These are phyloP conservation scores for Erigeron philadelphicus DNA, from an alignment of 140 eudicot genomes.

Conservation along the genomic window DNA sequence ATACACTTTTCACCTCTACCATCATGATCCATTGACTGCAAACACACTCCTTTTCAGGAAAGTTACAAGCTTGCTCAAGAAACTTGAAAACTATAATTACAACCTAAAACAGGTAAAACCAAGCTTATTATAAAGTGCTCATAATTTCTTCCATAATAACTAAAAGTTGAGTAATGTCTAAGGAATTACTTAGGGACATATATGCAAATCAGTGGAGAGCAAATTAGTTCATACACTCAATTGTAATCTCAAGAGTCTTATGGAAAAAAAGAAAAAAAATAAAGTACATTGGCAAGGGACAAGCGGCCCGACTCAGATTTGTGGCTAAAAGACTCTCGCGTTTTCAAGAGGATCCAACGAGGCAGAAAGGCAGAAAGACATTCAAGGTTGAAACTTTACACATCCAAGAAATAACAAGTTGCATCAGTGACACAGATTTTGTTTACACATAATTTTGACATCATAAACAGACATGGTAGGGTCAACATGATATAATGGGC, in stretches of 20 bases:
- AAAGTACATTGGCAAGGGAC: not conserved
- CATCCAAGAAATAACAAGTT: slow-evolving; percentile 13
- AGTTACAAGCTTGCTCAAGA: slow-evolving; percentile 35
- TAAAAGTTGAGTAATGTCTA: slow-evolving; percentile 12
- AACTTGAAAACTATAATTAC: slow-evolving; percentile 25
- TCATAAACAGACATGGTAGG: slow-evolving; percentile 28
- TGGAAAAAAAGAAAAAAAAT: not conserved
- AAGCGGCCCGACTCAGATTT: not conserved
- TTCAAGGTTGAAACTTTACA: slow-evolving; percentile 24
- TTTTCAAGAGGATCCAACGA: slow-evolving; percentile 20
- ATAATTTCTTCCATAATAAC: slow-evolving; percentile 10
- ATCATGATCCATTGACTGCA: slow-evolving; percentile 35
- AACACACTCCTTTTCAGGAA: slow-evolving; percentile 22
- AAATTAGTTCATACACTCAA: not conserved
- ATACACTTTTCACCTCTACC: slow-evolving; percentile 15
- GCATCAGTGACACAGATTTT: slow-evolving; percentile 8
- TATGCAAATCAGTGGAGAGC: slow-evolving; percentile 9
- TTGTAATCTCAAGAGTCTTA: not conserved
- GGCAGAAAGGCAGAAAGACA: slow-evolving; percentile 27
- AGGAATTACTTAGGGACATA: not conserved
- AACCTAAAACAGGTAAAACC: slow-evolving; percentile 19
- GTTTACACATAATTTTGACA: slow-evolving; percentile 26
- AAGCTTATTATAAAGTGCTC: slow-evolving; percentile 14
- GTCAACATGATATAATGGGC: slow-evolving; percentile 28
- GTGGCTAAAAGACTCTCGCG: not conserved